These are phyloP conservation scores for Phytophthora litchii DNA, from an alignment of 352 stramenopile species.

Conservation along the genomic window DNA sequence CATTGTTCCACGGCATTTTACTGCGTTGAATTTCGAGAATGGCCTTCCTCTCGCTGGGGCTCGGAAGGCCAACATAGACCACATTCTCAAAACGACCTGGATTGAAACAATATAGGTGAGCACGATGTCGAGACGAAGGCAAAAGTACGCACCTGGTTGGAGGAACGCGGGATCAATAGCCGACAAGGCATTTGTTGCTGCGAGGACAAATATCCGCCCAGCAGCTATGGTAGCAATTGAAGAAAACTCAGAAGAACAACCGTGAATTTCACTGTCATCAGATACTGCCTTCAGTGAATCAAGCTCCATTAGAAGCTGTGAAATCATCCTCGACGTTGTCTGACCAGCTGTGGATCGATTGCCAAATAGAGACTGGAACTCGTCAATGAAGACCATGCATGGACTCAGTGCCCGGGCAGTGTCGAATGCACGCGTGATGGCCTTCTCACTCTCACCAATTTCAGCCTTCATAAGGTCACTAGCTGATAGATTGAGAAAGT, in stretches of 20 bases:
- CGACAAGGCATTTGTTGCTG: conserved; percentile 75
- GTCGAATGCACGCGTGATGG: conserved; percentile 72
- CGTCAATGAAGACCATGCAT: conserved; percentile 89
- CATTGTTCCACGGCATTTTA: conserved; percentile 74
- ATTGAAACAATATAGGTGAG: conserved; percentile 5
- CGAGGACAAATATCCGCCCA: conserved; percentile 79
- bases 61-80: conserved; percentile 73
- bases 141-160: conserved; percentile 58
- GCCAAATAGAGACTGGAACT: conserved; percentile 89
- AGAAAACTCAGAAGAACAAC: neutral
- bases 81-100: conserved; percentile 86
- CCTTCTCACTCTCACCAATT: conserved; percentile 87
- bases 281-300: conserved; percentile 67
- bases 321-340: conserved; percentile 87
- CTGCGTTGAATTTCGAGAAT: conserved; percentile 70
- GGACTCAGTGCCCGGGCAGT: conserved; percentile 74
- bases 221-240: conserved; percentile 16
- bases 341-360: conserved; percentile 75
- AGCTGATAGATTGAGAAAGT: conserved; percentile 80
- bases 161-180: conserved; percentile 85
- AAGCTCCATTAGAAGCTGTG: conserved; percentile 84
- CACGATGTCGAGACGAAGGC: neutral
- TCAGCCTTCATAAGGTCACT: conserved; percentile 85
- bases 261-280: conserved; percentile 45
- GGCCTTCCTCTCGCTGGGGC: conserved; percentile 49